Base-by-base conservation (phyloP, 129 eudicot species). In the Cynara cardunculus region DNA sequence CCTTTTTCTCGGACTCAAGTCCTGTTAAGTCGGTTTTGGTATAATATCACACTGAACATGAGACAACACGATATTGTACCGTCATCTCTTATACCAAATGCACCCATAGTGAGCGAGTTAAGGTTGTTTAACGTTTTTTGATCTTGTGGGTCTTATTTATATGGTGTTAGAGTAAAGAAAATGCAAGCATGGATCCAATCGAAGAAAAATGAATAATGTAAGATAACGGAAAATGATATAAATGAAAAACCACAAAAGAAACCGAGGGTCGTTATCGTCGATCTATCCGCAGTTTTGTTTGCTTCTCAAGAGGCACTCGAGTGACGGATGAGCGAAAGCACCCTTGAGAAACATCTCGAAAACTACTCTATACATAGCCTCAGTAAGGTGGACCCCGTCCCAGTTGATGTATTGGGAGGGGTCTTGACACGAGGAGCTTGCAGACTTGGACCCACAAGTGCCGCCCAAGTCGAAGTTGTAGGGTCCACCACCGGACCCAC, bases 361-460 rank as follows among this genome's bases (percentile, higher is more conserved):
- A 83, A 91, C 72, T 25, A 44, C 89, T 78, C 80, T 89, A 71
- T 93, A 84, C 96, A 91, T 89, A 18, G 87, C 98, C 81, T 93
- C 98, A 3, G 96, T 93, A 19, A 91, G 85, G 75, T 93, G 98
- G 70, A 86, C 98, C 26, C 98, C 98, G 31, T 93, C 98, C 98
- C 98, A 93, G 3, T 93, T 93, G 65, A 93, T 46, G 25, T 87
- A 93, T 80, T 81, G 53, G 31, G 91, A 84, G 25, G 97, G 97
- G 68, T 86, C 16, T 4, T 81, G 28, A 44, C 98, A 93, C n/a
- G 97, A 77, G 25, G 97, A 77, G 27, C 32, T 76, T 0, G 97
- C 69, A 5, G 82, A 31, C 28, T 85, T 61, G 6, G 98, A 89
- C 35, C 98, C 98, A 68, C 98, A 93, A 5, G 80, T 27, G 25